These are phyloP conservation scores for Rhizopus microsporus DNA, from an alignment of 371 early-diverging fungal genomes.

Conservation along the genomic window DNA sequence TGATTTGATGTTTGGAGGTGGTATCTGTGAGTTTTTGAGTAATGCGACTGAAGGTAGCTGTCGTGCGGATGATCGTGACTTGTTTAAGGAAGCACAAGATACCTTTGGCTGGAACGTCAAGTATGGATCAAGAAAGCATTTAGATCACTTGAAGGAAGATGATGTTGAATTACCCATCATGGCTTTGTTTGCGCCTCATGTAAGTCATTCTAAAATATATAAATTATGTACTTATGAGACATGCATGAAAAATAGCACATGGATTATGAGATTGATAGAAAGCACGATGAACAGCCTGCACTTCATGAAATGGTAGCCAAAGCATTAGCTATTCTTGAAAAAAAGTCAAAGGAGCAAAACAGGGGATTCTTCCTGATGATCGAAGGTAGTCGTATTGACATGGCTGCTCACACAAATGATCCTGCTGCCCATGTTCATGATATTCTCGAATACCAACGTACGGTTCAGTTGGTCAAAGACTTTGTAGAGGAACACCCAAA, in stretches of 20 bases:
- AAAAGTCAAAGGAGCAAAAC: conserved; percentile 25
- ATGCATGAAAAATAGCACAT: conserved; percentile 75
- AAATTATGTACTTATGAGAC: conserved; percentile 2
- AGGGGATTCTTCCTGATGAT: conserved; percentile 93
- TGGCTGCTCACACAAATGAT: conserved; percentile 85
- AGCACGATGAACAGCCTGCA: conserved; percentile 63
- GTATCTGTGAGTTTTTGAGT: conserved; percentile 82
- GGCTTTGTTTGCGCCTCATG: conserved; percentile 65
- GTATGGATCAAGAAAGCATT: conserved; percentile 50
- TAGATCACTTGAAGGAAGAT: conserved; percentile 48
- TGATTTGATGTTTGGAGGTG: conserved; percentile 93
- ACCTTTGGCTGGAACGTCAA: conserved; percentile 57
- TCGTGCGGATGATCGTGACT: conserved; percentile 70
- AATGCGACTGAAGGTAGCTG: conserved; percentile 60
- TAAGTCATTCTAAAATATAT: not conserved
- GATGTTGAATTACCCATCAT: conserved; percentile 66
- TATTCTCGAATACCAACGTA: conserved; percentile 84
- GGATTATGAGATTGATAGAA: conserved; percentile 81
- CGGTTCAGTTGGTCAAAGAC: conserved; percentile 66
- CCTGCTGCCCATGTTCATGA: conserved; percentile 90
- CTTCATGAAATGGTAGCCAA: conserved; percentile 73
- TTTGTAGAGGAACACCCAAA: conserved; percentile 78
- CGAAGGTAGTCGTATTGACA: conserved; percentile 91
- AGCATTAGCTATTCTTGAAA: conserved; percentile 62
- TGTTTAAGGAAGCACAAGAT: conserved; percentile 55